These are phyloP conservation scores for Dinochytrium kinnereticum DNA, from an alignment of 371 early-diverging fungal genomes.

Conservation along the genomic window DNA sequence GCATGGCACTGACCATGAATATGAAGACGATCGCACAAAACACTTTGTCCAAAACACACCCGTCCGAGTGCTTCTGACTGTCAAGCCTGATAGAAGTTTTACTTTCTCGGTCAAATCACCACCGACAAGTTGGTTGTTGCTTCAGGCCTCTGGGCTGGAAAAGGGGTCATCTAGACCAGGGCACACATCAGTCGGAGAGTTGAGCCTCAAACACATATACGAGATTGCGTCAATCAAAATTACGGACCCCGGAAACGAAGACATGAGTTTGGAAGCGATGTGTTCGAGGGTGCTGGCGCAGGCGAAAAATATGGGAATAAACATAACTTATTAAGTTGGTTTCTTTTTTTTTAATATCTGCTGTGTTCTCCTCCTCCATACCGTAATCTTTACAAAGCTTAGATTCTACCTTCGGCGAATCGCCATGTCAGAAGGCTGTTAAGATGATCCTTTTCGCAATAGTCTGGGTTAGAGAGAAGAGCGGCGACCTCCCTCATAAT, in stretches of 20 bases:
- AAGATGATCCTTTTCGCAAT: conserved; percentile 54
- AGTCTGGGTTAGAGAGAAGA: conserved; percentile 50
- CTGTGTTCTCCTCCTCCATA: too few relatives aligned
- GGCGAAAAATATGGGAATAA: conserved; percentile 85
- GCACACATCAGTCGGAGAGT: conserved; percentile 73
- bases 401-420: conserved; percentile 30
- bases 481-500: conserved; percentile 50
- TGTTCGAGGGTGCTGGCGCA: conserved; percentile 79
- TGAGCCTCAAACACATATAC: conserved; percentile 91
- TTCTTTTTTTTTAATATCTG: conserved; percentile 4
- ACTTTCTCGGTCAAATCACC: conserved; percentile 89
- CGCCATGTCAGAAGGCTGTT: conserved; percentile 56
- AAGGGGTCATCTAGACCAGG: conserved; percentile 78
- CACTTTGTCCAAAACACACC: conserved; percentile 80
- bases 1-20: too few relatives aligned
- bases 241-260: conserved; percentile 78
- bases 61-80: conserved; percentile 80
- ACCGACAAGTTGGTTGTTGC: conserved; percentile 87
- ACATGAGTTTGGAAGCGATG: conserved; percentile 72
- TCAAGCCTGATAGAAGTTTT: conserved; percentile 91
- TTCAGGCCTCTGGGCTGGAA: conserved; percentile 88
- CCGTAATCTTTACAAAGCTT: too few relatives aligned
- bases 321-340: conserved; percentile 71
- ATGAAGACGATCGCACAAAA: conserved; percentile 86
- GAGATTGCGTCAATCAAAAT: conserved; percentile 93